Evolutionary conservation across 2,329 filamentous ascomycete species (phyloP), one percentile per base, ranked within the genome.

Genomic region (Aspergillus novoparasiticus): DNA sequence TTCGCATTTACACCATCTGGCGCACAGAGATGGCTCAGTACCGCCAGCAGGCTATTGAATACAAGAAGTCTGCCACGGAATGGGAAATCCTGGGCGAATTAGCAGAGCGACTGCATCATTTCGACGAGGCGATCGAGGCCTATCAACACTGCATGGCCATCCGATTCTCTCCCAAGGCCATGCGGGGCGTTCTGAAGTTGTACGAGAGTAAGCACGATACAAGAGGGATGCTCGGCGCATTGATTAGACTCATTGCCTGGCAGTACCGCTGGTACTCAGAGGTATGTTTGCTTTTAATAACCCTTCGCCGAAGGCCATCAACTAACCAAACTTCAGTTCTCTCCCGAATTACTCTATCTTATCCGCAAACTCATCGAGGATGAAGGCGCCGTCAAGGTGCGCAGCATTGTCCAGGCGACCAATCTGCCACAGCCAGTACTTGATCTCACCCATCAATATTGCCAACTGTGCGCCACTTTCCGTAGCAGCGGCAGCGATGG

Each of bases 211-310:
- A 86, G 63, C 91, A 90, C 72, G 92, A 92, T 78, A 93, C 92
- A 4, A 84, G 93, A 65, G 91, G 93, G 64, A 92, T 90, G 62
- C 86, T 98, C 8, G 90, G 89, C 32, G 89, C 92, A n/a, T 84
- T 97, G 63, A 97, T 99, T 68, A 85, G 93, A 58, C 83, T 99
- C 48, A 92, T 98, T 39, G 95, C 94, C 14, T 99, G 95, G 95
- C 95, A 99, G 81, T 99, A 97, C 80, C 86, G 95, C 70, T 99
- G 95, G 95, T 99, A 99, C 82, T 97, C 94, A 61, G 95, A 99
- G 86, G 88, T 90, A 78, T 72, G 81, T 60, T 50, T 16, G 19
- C 43, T 30, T 36, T 41, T 32, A 21, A 19, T 26, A 6, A 16
- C 43, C 16, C 8, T 16, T 9, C 39, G 6, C n/a, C 9, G 28